Base-by-base conservation (phyloP, 2,329 filamentous ascomycete species). In the Ascochyta fabae region DNA sequence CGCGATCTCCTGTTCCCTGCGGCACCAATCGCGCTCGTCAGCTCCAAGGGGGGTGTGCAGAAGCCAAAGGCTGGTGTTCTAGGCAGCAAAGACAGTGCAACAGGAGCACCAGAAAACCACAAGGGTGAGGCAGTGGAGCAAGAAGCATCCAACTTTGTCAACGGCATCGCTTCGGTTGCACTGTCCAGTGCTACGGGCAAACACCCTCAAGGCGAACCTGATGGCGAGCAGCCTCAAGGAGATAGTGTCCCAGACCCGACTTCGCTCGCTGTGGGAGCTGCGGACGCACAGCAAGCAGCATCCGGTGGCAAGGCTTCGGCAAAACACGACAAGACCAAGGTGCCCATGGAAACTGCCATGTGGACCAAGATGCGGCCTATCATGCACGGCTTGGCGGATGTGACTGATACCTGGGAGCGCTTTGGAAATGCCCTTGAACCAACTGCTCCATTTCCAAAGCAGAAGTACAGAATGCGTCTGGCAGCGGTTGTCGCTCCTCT, bases 41-140 rank as follows among this genome's bases (percentile, higher is more conserved):
- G 88, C 60, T 79, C 81, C 31, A 85, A 82, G 55, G 91, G 91
- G 6, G 89, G 89, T 6, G 80, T 94, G 0, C 87, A 95, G 72
- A 93, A 89, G 65, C 91, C 91, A 0, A 85, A 86, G 46, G 84
- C 91, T 3, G 91, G 91, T 1, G 86, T 92, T 0, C 77, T 95
- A 0, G 91, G 89, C 0, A 92, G 88, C 19, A 84, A 88, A 26
- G 89, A 92, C 56, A 92, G 88, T 53, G 83, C 89, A 0, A 96
- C 91, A 0, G 92, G 91, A 1, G 91, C 91, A 0, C 88, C 91
- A 0, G 90, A 96, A 71, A 91, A 91, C 62, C 85, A 91, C 75
- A 88, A 91, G 70, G 91, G 92, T 24, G 91, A 95, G 71, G 90
- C 90, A 0, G 89, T 92, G 1, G 91, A 96, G 71, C 85, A 90